Evolutionary conservation across 2,329 filamentous ascomycete genomes (phyloP).

Genomic region (Diaporthe ampelina): DNA sequence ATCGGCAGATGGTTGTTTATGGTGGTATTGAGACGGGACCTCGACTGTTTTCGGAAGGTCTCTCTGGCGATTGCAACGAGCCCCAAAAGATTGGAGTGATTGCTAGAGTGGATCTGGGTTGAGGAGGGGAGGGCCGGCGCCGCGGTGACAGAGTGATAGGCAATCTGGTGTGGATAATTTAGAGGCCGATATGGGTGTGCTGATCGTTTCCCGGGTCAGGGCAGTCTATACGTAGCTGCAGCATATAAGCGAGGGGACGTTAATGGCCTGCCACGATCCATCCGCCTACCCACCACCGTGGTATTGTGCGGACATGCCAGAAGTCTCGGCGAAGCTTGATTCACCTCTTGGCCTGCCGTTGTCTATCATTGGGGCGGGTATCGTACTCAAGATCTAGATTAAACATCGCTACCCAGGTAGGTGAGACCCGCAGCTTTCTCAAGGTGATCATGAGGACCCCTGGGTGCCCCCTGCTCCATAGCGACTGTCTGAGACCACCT

Average conservation of each 20-base stretch:
- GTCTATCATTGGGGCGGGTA: too few relatives aligned
- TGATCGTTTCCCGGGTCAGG: constrained; percentile 17
- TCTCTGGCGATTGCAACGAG: constrained; percentile 12
- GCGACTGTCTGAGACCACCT: background rate
- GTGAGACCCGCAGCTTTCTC: background rate
- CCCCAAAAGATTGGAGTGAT: constrained; percentile 4
- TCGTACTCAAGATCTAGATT: background rate
- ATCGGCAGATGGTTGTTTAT: background rate
- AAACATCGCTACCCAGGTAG: background rate
- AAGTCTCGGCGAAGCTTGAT: constrained; percentile 32
- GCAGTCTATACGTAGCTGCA: background rate
- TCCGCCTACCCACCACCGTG: background rate
- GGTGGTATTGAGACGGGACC: constrained; percentile 21
- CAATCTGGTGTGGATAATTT: constrained; percentile 29
- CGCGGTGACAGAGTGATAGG: constrained; percentile 8
- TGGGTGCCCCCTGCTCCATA: background rate
- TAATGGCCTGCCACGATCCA: background rate
- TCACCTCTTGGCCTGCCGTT: background rate
- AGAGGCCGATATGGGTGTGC: constrained; percentile 22
- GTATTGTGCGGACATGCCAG: constrained; percentile 11
- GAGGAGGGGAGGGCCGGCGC: background rate
- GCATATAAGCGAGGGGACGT: background rate
- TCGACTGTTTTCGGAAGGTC: constrained; percentile 31
- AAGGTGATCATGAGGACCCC: background rate
- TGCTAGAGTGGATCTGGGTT: background rate